Base-by-base conservation (phyloP, 1,284 basidiomycete species). In the Fomes fomentarius region DNA sequence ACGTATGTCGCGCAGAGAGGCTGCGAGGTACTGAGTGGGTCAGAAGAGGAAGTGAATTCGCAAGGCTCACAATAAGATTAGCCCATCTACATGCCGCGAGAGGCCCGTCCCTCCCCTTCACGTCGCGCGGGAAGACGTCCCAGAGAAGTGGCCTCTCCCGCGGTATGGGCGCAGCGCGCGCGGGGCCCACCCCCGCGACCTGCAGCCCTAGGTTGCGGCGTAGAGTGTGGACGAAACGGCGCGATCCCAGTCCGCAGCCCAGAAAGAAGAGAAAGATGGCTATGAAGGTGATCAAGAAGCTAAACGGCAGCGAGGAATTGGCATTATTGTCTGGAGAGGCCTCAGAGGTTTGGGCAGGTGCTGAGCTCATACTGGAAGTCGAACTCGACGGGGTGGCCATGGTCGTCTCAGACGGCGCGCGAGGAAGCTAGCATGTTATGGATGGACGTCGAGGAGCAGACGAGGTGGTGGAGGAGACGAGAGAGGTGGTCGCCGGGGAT, bases 281-380 rank as follows among this genome's bases (percentile, higher is more conserved):
- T 64, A 84, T 71, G 63, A 86, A 84, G 30, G 82, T 79, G 66
- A 86, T 76, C 58, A 85, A 76, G 64, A 86, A 85, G 37, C 83
- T 84, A 60, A 85, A 85, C 14, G 66, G 67, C 21, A 70, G 63
- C 9, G 66, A 66, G 2, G 63, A 67, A 47, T 37, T 59, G 19
- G 60, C n/a, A n/a, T n/a, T n/a, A n/a, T n/a, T n/a, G n/a, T n/a
- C n/a, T n/a, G n/a, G n/a, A n/a, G n/a, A n/a, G n/a, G n/a, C n/a
- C n/a, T n/a, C n/a, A n/a, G n/a, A n/a, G n/a, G n/a, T n/a, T n/a
- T n/a, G n/a, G n/a, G n/a, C n/a, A n/a, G n/a, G n/a, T n/a, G n/a
- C n/a, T n/a, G n/a, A n/a, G n/a, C n/a, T n/a, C n/a, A n/a, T n/a
- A n/a, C n/a, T n/a, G n/a, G n/a, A n/a, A n/a, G n/a, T n/a, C n/a